Base-by-base conservation (phyloP, 116 monocot genomes). In the Dioscorea cayenensis region DNA sequence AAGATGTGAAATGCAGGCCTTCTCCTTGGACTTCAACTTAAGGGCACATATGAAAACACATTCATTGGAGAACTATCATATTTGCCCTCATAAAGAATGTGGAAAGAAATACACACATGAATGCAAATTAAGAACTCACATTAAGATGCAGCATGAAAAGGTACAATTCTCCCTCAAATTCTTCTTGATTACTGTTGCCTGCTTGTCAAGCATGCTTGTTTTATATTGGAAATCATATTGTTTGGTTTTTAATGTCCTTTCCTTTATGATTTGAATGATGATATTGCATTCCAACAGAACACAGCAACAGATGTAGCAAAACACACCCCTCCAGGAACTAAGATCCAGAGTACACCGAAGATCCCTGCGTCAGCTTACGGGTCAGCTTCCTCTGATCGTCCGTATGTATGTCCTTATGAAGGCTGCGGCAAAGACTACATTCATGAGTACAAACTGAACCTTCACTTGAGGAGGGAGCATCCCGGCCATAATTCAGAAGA, bases 21-120 rank as follows among this genome's bases (percentile, higher is more conserved):
- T 97, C 77, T 93, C 93, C 52, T 79, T 97, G 83, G 90, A 90
- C 75, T 97, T 97, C 66, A 97, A 97, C 78, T 80, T 97, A 67
- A 83, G 88, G 81, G 79, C 90, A 14, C 97, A 97, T 67, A 87
- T 97, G 90, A 78, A 77, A 67, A 93, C 86, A 37, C 97, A 97
- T 75, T 97, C 84, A 10, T 67, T 48, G 28, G 93, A 90, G 67
- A 90, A 97, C 69, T 93, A 91, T 85, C 90, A 89, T 77, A 64
- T 90, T 62, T 97, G 97, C 32, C 90, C 88, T 17, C 86, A 88
- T 65, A 82, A 76, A 66, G 97, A 93, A 38, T 97, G 97, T 78
- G 84, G 86, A 48, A 90, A 87, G 75, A 88, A 86, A 77, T 97
- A 86, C 71, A 88, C 88, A 48, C 84, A 93, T 58, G 93, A 90